Conservation (phyloP, 1,284 basidiomycete genomes). For the Pseudozyma hubeiensis region DNA sequence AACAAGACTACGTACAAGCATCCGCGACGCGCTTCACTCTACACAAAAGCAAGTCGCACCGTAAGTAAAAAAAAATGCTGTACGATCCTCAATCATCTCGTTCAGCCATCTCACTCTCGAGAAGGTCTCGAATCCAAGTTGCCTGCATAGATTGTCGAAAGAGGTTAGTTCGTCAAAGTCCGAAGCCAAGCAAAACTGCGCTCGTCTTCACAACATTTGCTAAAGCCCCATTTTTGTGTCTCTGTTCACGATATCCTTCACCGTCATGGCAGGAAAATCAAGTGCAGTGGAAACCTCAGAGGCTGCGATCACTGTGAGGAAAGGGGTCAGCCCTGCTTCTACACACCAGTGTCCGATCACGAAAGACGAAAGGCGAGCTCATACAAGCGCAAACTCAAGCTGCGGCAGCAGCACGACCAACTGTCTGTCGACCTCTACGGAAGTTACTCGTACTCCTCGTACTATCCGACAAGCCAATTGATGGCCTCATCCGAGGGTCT, state of each 20-base stretch:
- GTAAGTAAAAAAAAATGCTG: background rate
- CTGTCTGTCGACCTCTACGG: background rate
- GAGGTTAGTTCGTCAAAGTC: background rate
- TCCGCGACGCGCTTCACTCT: no score
- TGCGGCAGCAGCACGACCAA: background rate
- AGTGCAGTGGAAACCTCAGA: constrained; percentile 6
- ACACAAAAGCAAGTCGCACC: no score
- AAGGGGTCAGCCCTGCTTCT: background rate
- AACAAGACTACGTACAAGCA: no score
- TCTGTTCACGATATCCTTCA: no score
- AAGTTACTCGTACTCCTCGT: no score
- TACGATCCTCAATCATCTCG: background rate
- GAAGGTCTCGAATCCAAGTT: constrained; percentile 3
- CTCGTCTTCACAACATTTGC: no score
- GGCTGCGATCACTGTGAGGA: constrained; percentile 3
- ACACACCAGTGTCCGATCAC: background rate
- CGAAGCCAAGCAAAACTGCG: no score
- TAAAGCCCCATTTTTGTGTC: no score
- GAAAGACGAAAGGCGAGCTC: background rate
- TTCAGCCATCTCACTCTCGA: background rate
- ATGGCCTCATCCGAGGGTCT: no score
- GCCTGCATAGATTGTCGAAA: background rate
- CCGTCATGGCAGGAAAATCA: constrained; percentile 7
- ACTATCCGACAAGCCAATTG: background rate
- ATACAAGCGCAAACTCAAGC: constrained; percentile 4